Evolutionary conservation across 345 rosid genomes (phyloP), one percentile per base, ranked within the genome.

Genomic region (Acer negundo): DNA sequence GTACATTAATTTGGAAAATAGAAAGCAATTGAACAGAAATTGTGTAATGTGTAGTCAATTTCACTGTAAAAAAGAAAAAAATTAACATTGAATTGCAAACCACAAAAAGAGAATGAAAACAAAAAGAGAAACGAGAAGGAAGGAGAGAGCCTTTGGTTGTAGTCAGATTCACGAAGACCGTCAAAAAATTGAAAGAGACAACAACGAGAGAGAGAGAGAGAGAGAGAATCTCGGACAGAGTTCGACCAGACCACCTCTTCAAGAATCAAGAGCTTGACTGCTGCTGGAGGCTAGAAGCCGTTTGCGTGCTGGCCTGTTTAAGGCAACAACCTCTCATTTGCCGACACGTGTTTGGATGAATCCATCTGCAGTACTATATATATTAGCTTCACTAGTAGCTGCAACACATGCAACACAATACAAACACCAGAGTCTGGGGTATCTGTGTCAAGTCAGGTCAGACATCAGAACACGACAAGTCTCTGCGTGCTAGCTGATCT

Each of bases 271-370:
- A 42, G 70, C 68, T 59, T 19, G 58, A 67, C 68, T 47, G 55
- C 62, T 71, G 76, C 28, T 8, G 20, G 64, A 72, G 77, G 73
- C 74, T 72, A 23, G 74, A 81, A 81, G 75, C 78, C 68, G 75
- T 67, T 73, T 71, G 77, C 70, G 47, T 80, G 80, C 75, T 53
- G 9, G 70, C 53, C 75, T 63, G 53, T 62, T 81, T 62, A 68
- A 49, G 73, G 78, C 15, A 72, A 73, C 9, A 1, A 3, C 72
- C 31, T 24, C 47, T 69, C 22, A 20, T 7, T 16, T 5, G 4
- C 24, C 6, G 62, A 63, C 84, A 77, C 73, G 80, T 55, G 69
- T 69, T 0, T 13, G 0, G 6, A 12, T 49, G 22, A 51, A 2
- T 58, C 28, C 71, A 31, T 31, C 35, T 3, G 35, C 5, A 35